Evolutionary conservation across 108 stramenopile species (phyloP).

Genomic region (Bacterosira constricta): DNA sequence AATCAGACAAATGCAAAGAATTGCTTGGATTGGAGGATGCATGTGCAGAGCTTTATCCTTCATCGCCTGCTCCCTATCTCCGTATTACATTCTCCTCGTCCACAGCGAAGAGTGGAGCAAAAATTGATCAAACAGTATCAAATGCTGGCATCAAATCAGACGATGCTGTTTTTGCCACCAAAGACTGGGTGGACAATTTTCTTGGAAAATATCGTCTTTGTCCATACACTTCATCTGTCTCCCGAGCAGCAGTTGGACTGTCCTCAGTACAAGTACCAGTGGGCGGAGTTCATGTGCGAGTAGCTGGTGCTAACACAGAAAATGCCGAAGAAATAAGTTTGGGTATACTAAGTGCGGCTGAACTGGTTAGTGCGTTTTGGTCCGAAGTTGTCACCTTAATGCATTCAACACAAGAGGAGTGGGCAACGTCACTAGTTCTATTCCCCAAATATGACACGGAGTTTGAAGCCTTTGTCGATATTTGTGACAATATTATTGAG

Average conservation of each 20-base stretch:
- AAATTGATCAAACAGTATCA: background rate
- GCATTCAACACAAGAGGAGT: slow-evolving; percentile 42
- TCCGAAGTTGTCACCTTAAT: slow-evolving; percentile 31
- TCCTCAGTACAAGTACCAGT: slow-evolving; percentile 40
- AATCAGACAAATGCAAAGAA: slow-evolving; percentile 42
- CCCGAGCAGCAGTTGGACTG: slow-evolving; percentile 58
- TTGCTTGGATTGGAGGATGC: slow-evolving; percentile 40
- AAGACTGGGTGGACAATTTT: slow-evolving; percentile 54
- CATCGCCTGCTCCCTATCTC: slow-evolving; percentile 36
- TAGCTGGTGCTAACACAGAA: background rate
- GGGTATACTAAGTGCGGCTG: slow-evolving; percentile 15
- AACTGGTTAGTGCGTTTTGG: slow-evolving; percentile 50
- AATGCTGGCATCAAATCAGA: background rate
- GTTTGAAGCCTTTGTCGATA: slow-evolving; percentile 45
- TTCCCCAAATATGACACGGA: slow-evolving; percentile 47
- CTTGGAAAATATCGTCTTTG: slow-evolving; percentile 53
- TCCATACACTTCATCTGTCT: slow-evolving; percentile 54
- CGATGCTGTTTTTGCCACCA: slow-evolving; percentile 16
- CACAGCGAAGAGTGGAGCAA: background rate
- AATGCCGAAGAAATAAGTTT: background rate
- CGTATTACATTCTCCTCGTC: slow-evolving; percentile 5
- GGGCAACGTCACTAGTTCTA: slow-evolving; percentile 54
- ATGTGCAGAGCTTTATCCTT: slow-evolving; percentile 30
- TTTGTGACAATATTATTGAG: slow-evolving; percentile 55
- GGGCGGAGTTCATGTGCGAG: slow-evolving; percentile 27